A percentile compares a stretch with the other conserved stretches of the same genome.
Evolutionary conservation across 805 yeast genomes (phyloP).

Genomic region (Kluyveromyces siamensis): DNA sequence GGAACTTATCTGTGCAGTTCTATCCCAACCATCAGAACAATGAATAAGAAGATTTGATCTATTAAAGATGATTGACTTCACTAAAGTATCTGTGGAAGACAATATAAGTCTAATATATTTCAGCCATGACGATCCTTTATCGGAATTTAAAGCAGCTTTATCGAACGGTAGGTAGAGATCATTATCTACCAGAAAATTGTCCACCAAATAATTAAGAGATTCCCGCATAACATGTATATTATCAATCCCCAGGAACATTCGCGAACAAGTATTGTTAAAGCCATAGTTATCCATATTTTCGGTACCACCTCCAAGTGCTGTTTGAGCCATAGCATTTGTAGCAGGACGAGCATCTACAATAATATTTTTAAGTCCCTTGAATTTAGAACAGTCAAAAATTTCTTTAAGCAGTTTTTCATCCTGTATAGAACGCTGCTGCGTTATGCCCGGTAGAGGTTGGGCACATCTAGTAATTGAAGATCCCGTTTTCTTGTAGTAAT

Average conservation of each 20-base stretch:
- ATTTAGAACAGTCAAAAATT: conserved; percentile 54
- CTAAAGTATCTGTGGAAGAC: conserved; percentile 66
- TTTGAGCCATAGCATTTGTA: conserved; percentile 93
- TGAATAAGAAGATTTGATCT: conserved; percentile 79
- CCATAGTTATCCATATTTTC: conserved; percentile 85
- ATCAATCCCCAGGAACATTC: conserved; percentile 82
- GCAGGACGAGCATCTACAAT: conserved; percentile 89
- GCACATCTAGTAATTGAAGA: conserved; percentile 82
- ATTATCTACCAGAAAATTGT: conserved; percentile 50
- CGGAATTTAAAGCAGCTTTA: conserved; percentile 48
- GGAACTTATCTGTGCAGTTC: conserved; percentile 85
- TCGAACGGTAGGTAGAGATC: conserved; percentile 50
- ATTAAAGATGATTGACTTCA: conserved; percentile 74
- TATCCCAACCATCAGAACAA: conserved; percentile 98
- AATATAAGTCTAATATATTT: conserved; percentile 59
- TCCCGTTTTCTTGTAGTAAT: conserved; percentile 58
- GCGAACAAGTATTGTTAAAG: conserved; percentile 41
- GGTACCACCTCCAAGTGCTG: conserved; percentile 96
- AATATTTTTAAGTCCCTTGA: conserved; percentile 43
- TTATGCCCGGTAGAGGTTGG: conserved; percentile 88
- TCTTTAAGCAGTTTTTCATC: conserved; percentile 79
- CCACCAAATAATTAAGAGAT: conserved; percentile 53
- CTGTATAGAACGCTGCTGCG: conserved; percentile 79
- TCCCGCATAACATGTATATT: conserved; percentile 95
- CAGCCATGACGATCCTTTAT: conserved; percentile 58